phyloP scores from a whole-genome alignment of 768 basidiomycete genomes.

The Mycena albidolilacea region DNA sequence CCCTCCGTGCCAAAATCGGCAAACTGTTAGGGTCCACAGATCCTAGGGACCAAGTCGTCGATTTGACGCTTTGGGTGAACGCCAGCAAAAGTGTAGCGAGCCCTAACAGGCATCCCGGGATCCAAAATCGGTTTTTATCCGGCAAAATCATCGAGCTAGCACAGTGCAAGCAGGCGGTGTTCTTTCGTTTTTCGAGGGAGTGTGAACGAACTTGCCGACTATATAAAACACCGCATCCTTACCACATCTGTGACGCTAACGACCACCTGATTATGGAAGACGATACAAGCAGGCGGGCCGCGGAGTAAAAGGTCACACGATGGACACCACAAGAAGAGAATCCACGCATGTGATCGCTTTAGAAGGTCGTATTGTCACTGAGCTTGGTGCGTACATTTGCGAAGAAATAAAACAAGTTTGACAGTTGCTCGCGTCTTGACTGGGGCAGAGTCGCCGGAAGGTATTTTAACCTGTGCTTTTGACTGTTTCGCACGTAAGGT shows the following conservation, averaged over 20 bases:
- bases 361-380: not conserved
- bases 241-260: slow-evolving; percentile 17
- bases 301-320: slow-evolving; percentile 8
- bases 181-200: not conserved
- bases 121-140: not conserved
- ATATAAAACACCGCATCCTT: slow-evolving; percentile 3
- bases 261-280: slow-evolving; percentile 24
- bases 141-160: slow-evolving; percentile 19
- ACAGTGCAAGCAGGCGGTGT: not conserved
- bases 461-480: not conserved
- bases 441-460: not conserved
- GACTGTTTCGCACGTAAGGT: too few species aligned
- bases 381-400: not conserved
- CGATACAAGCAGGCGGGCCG: slow-evolving; percentile 25
- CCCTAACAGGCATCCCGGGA: slow-evolving; percentile 18
- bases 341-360: slow-evolving; percentile 9
- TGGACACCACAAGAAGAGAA: slow-evolving; percentile 3
- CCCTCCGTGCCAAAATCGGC: slow-evolving; percentile 20
- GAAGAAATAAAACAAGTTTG: not conserved
- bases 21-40: slow-evolving; percentile 10
- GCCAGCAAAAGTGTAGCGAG: not conserved
- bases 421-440: not conserved
- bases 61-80: slow-evolving; percentile 3
- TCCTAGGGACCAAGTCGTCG: slow-evolving; percentile 6
- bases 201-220: not conserved